These are phyloP conservation scores for Heterococcus sp. DNA, from an alignment of 108 stramenopile species.

Conservation along the genomic window DNA sequence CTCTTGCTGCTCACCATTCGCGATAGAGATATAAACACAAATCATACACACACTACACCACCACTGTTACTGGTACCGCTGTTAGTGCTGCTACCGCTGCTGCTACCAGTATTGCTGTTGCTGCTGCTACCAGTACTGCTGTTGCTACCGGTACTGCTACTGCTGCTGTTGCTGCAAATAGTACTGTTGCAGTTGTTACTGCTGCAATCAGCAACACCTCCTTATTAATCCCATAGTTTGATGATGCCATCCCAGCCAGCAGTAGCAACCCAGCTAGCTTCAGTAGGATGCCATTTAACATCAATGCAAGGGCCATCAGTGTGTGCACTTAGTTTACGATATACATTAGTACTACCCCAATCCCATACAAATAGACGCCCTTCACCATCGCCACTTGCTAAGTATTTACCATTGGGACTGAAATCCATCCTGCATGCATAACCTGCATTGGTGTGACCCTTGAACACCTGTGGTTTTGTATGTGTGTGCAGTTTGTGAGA, in stretches of 20 bases:
- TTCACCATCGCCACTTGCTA: conserved; percentile 89
- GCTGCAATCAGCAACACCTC: conserved; percentile 20
- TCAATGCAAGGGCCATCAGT: conserved; percentile 87
- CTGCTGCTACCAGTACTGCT: no score
- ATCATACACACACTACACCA: no score
- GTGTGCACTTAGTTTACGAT: conserved; percentile 62
- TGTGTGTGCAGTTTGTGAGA: no score
- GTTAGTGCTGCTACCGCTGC: no score
- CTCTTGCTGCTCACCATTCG: no score
- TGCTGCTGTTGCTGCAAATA: no score
- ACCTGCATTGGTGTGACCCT: conserved; percentile 89
- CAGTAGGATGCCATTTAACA: conserved; percentile 90
- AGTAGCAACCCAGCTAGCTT: conserved; percentile 83
- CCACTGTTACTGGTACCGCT: no score
- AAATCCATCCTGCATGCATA: conserved; percentile 87
- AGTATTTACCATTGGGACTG: conserved; percentile 87
- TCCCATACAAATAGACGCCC: conserved; percentile 95
- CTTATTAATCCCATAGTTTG: conserved; percentile 86
- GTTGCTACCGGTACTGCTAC: no score
- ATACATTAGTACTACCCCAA: conserved; percentile 71
- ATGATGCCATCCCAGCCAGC: conserved; percentile 98
- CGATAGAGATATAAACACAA: no score
- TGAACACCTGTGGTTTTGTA: conserved; percentile 62
- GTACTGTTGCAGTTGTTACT: no score
- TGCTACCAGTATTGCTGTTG: no score